phyloP scores from a whole-genome alignment of 164 flowering plant species.

The Brasenia schreberi region DNA sequence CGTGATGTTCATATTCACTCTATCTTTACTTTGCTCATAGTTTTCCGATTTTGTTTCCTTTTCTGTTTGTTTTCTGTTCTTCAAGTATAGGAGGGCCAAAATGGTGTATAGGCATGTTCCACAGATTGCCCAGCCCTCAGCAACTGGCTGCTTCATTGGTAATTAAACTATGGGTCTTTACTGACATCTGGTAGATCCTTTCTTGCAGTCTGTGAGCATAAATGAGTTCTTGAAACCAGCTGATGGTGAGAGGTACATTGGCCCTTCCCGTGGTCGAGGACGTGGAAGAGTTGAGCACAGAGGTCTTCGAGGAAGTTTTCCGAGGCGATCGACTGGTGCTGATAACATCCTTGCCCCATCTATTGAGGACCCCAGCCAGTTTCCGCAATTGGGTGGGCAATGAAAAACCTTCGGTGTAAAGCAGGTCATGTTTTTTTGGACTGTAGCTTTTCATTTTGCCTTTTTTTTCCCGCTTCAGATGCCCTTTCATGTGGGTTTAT shows the following conservation, averaged over 20 bases:
- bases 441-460: neutral
- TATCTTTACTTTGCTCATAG: too few relatives aligned
- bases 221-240: slow-evolving; percentile 20
- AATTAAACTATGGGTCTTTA: too few relatives aligned
- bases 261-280: neutral
- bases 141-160: too few relatives aligned
- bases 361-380: slow-evolving; percentile 12
- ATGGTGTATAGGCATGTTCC: too few relatives aligned
- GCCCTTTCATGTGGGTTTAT: too few relatives aligned
- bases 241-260: slow-evolving; percentile 6
- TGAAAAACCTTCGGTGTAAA: neutral
- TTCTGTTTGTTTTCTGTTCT: too few relatives aligned
- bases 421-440: neutral
- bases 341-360: slow-evolving; percentile 6
- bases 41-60: too few relatives aligned
- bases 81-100: too few relatives aligned
- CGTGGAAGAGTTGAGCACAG: slow-evolving; percentile 12
- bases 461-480: neutral
- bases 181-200: neutral
- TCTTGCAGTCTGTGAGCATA: slow-evolving; percentile 14
- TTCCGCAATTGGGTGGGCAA: slow-evolving; percentile 11
- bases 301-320: slow-evolving; percentile 9
- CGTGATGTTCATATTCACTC: too few relatives aligned
- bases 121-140: too few relatives aligned
- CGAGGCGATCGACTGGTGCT: neutral